A percentile compares a stretch with the other conserved stretches of the same genome.
phyloP scores from a whole-genome alignment of 108 stramenopile genomes.

The Conticribra guillardii region DNA sequence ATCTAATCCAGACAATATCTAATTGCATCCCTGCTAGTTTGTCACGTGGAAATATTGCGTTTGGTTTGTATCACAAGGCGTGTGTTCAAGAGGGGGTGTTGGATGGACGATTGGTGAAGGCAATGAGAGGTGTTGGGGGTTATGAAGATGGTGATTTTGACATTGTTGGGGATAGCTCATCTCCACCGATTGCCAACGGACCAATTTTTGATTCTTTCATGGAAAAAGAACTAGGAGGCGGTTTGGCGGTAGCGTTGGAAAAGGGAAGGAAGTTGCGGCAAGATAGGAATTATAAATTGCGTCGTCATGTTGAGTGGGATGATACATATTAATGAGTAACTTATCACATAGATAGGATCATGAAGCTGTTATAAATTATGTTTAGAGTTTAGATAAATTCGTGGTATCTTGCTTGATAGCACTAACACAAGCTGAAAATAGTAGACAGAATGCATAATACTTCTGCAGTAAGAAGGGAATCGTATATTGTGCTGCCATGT shows the following conservation, averaged over 20 bases:
- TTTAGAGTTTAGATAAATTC: no score
- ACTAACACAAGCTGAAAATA: no score
- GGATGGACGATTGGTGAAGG: conserved; percentile 51
- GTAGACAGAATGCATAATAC: no score
- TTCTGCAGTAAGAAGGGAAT: no score
- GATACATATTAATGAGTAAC: conserved; percentile 28
- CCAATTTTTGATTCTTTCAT: conserved; percentile 50
- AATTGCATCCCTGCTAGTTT: conserved; percentile 62
- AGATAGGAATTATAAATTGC: conserved; percentile 50
- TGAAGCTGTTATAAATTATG: no score
- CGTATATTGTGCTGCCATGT: no score
- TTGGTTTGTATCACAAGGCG: conserved; percentile 65
- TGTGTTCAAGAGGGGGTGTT: conserved; percentile 60
- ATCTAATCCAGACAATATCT: conserved; percentile 56
- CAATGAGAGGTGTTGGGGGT: conserved; percentile 49
- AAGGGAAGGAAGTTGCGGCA: conserved; percentile 42
- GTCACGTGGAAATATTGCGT: conserved; percentile 73
- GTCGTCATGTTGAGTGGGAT: conserved; percentile 54
- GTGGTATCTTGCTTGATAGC: no score
- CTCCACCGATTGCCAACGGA: conserved; percentile 47
- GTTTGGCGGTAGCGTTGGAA: conserved; percentile 32
- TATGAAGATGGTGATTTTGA: conserved; percentile 22
- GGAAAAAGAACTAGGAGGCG: conserved; percentile 44
- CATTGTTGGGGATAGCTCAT: neutral
- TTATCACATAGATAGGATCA: no score